Evolutionary conservation across 73 alveolate species (phyloP).

Genomic region (Durusdinium trenchii): DNA sequence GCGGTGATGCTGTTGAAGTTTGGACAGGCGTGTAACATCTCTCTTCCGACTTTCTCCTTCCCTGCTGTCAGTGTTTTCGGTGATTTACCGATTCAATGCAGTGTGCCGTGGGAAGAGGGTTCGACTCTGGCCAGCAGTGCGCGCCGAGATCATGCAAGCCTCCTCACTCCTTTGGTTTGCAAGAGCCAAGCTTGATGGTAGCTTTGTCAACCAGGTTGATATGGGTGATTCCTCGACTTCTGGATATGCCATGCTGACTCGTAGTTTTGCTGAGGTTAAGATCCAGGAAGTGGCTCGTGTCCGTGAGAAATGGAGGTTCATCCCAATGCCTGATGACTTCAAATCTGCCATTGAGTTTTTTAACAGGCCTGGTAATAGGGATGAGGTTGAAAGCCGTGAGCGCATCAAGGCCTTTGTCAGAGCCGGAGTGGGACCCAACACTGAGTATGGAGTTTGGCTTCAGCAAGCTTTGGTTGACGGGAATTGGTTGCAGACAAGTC

Average conservation of each 20-base stretch:
- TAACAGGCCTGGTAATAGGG: neutral
- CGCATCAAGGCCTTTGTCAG: neutral
- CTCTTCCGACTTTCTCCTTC: neutral
- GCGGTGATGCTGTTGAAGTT: neutral
- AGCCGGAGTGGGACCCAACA: neutral
- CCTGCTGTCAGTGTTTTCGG: neutral
- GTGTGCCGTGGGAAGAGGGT: neutral
- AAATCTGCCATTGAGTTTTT: neutral
- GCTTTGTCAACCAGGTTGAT: neutral
- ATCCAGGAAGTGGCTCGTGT: neutral
- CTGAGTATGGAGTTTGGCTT: neutral
- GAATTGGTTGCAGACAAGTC: neutral
- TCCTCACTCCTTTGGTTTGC: neutral
- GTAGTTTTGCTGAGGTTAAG: neutral
- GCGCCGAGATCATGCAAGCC: neutral
- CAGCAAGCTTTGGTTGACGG: constrained; percentile 7
- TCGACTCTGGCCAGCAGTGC: neutral
- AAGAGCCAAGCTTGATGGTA: neutral
- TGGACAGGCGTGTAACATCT: constrained; percentile 46
- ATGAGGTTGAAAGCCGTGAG: neutral
- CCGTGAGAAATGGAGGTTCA: constrained; percentile 36
- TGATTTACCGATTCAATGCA: neutral
- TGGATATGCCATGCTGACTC: constrained; percentile 16
- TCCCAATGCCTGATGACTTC: neutral
- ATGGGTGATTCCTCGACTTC: constrained; percentile 28